Conservation (phyloP, 768 basidiomycete species). For the Antrodiella citrinella region DNA sequence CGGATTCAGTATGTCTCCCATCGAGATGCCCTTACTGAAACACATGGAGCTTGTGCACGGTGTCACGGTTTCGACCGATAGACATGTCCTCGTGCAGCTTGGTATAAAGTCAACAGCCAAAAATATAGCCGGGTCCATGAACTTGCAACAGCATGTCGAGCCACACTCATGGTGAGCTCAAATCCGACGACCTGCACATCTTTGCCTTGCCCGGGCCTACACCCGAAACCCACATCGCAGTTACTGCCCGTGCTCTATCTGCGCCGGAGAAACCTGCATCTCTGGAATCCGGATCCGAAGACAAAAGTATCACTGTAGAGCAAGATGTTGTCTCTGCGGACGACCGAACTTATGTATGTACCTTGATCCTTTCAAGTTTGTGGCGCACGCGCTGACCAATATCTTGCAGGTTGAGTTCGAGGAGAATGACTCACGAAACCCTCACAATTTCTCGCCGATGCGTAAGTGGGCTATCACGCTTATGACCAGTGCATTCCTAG, state of each 20-base stretch:
- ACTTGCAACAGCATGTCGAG: no score
- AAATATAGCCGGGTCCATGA: no score
- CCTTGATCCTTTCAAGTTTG: not conserved
- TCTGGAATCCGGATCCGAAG: not conserved
- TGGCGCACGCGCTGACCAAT: not conserved
- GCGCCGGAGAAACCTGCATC: no score
- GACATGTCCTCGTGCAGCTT: no score
- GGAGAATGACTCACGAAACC: constrained; percentile 24
- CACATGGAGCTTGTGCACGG: no score
- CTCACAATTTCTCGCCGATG: constrained; percentile 21
- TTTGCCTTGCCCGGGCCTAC: not conserved
- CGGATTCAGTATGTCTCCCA: no score
- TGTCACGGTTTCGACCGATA: no score
- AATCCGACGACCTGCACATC: not conserved
- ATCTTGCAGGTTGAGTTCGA: constrained; percentile 27
- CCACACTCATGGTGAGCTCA: not conserved
- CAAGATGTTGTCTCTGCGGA: not conserved
- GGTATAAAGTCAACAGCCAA: no score
- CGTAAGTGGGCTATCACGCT: constrained; percentile 34
- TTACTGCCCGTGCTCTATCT: no score
- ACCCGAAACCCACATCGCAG: not conserved
- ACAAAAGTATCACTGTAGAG: not conserved
- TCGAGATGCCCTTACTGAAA: no score
- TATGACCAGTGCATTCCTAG: constrained; percentile 40
- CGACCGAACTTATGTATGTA: not conserved